Percentiles rank a stretch among this genome's conserved stretches.
Evolutionary conservation across 2,329 filamentous ascomycete species (phyloP).

Genomic region (Colletotrichum sp.): DNA sequence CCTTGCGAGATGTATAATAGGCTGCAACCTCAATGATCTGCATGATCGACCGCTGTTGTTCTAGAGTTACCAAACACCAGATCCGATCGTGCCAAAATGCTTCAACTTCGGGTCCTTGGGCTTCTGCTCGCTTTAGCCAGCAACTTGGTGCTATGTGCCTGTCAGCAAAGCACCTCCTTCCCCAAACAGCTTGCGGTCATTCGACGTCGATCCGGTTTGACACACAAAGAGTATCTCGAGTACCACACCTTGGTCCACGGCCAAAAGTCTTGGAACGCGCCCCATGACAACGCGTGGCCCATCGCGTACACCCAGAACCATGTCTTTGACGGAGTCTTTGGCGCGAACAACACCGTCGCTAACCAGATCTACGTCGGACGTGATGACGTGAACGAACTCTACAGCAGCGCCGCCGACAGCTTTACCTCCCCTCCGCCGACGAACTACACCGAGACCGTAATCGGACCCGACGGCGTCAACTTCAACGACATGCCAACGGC

Average conservation of each 20-base stretch:
- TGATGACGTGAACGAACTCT: neutral
- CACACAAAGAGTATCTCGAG: neutral
- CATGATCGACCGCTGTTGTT: neutral
- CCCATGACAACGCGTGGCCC: neutral
- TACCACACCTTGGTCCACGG: slow-evolving; percentile 3
- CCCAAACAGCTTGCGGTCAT: slow-evolving; percentile 1
- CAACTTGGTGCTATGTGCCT: neutral
- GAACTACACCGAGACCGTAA: neutral
- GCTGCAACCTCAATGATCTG: neutral
- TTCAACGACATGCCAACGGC: slow-evolving; percentile 1
- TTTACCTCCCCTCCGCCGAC: neutral
- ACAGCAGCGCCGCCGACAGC: neutral
- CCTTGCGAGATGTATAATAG: neutral
- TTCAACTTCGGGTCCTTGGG: neutral
- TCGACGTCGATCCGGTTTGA: neutral
- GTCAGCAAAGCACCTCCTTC: neutral
- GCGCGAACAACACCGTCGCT: neutral
- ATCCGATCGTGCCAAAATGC: neutral
- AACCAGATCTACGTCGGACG: slow-evolving; percentile 7
- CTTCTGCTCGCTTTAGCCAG: neutral
- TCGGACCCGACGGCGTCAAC: slow-evolving; percentile 1
- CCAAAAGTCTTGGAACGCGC: neutral
- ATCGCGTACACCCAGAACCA: neutral
- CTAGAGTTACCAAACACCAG: neutral
- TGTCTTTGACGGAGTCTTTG: slow-evolving; percentile 5